Evolutionary conservation across 2,329 filamentous ascomycete genomes (phyloP).

Genomic region (Ceratocystis variospora): DNA sequence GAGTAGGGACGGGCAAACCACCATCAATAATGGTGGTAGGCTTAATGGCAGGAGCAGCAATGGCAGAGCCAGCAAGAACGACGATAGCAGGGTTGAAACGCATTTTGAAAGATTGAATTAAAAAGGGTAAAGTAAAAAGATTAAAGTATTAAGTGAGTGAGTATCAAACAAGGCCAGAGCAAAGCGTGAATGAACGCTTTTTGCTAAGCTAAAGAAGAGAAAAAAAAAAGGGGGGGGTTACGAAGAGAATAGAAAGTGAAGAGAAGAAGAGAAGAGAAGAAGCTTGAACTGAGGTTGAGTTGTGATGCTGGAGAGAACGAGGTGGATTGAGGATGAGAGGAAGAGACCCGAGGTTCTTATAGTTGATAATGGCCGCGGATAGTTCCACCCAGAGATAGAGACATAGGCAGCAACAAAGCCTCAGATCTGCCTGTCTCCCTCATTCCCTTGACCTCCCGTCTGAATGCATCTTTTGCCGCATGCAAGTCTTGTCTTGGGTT

Average conservation of each 20-base stretch:
- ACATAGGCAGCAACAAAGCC: not conserved
- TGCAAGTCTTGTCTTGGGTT: not conserved
- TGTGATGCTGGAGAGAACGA: conserved; percentile 10
- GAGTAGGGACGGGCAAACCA: no score
- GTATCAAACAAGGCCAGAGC: not conserved
- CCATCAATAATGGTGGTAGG: not conserved
- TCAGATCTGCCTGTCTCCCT: not conserved
- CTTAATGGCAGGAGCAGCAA: conserved; percentile 2
- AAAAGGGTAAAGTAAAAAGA: conserved; percentile 5
- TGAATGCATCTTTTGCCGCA: not conserved
- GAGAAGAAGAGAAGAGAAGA: conserved; percentile 11
- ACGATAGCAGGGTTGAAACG: conserved; percentile 13
- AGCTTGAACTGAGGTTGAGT: conserved; percentile 6
- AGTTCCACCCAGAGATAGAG: not conserved
- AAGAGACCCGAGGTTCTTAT: conserved; percentile 7
- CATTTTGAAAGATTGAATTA: conserved; percentile 12
- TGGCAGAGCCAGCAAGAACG: conserved; percentile 13
- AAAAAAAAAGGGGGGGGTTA: conserved; percentile 2
- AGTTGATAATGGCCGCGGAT: not conserved
- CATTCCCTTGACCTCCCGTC: no score
- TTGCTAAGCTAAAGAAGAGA: conserved; percentile 6
- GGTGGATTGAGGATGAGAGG: not conserved
- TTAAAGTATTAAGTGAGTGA: not conserved
- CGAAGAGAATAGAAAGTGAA: conserved; percentile 11
- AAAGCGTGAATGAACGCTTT: not conserved